Percentiles rank a stretch among this genome's conserved stretches.
These are phyloP conservation scores for Penicillium sp. DNA, from an alignment of 2,329 filamentous ascomycete genomes.

Conservation along the genomic window DNA sequence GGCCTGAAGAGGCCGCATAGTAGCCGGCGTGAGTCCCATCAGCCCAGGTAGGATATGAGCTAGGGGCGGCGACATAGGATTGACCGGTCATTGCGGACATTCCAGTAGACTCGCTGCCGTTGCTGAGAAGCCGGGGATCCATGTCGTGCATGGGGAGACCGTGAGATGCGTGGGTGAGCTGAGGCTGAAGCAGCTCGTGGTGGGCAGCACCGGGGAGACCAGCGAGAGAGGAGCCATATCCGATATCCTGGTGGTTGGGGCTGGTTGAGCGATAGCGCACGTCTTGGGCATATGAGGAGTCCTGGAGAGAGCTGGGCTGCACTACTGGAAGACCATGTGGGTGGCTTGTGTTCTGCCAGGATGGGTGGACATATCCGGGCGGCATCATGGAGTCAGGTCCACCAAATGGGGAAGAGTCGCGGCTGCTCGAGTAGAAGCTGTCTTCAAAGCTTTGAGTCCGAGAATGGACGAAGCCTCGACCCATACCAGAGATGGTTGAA, in stretches of 20 bases:
- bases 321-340: conserved; percentile 54
- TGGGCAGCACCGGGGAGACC: conserved; percentile 45
- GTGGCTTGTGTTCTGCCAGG: conserved; percentile 52
- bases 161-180: conserved; percentile 26
- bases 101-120: conserved; percentile 23
- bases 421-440: conserved; percentile 31
- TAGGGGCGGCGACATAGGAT: neutral
- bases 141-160: conserved; percentile 35
- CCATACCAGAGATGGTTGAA: conserved; percentile 13
- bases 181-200: conserved; percentile 44
- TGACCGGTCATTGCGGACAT: conserved; percentile 7
- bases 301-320: conserved; percentile 39
- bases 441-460: conserved; percentile 29
- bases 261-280: conserved; percentile 42
- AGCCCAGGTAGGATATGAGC: conserved; percentile 12
- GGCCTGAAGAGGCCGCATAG: neutral
- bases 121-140: conserved; percentile 44
- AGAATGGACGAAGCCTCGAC: conserved; percentile 19
- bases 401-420: conserved; percentile 39
- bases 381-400: conserved; percentile 23
- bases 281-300: conserved; percentile 40
- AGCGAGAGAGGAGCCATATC: conserved; percentile 41
- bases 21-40: neutral
- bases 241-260: conserved; percentile 29
- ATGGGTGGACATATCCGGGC: conserved; percentile 43